Base-by-base conservation (phyloP, 2,329 filamentous ascomycete species). In the Alternaria sp. region DNA sequence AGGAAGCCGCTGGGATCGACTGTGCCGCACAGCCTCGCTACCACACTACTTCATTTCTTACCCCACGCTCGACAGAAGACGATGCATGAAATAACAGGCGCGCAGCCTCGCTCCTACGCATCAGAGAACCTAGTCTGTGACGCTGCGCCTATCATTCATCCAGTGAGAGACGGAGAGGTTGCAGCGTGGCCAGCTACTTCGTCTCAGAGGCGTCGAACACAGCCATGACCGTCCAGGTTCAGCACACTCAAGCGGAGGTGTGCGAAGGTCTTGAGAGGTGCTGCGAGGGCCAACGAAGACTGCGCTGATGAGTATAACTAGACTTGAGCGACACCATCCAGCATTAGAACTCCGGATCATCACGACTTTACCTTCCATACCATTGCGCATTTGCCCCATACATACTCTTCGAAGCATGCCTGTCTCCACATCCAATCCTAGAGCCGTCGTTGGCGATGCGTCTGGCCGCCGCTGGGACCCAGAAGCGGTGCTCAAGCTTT, bases 381-480 rank as follows among this genome's bases (percentile, higher is more conserved):
- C 23, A 41, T 41, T 18, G 9, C 37, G 4, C 33, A n/a, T 41
- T 10, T 5, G 15, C 3, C 33, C 33, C 15, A 59, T 11, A 45
- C 41, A 55, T 20, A 20, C 4, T 9, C n/a, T 8, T 28, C 12
- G 2, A 20, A 46, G 25, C 14, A 60, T 60, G 57, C n/a, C 57
- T 37, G 8, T 10, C 8, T 14, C 4, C 14, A n/a, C 23, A 15
- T 12, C 26, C n/a, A 59, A 23, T 3, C 18, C 18, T n/a, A 5
- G 20, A 33, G 15, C 20, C 23, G 20, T 28, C 15, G 10, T 30
- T 14, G 28, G 5, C 28, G 5, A 14, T 2, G 28, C 28, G 28
- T 14, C 26, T 28, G 50, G n/a, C 41, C 49, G 15, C 21, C 15
- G 9, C 12, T 72, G 69, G 69, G 45, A 61, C n/a, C 56, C 67